Base-by-base conservation (phyloP, 2,329 filamentous ascomycete species). In the Cercospora zeae-maydis region DNA sequence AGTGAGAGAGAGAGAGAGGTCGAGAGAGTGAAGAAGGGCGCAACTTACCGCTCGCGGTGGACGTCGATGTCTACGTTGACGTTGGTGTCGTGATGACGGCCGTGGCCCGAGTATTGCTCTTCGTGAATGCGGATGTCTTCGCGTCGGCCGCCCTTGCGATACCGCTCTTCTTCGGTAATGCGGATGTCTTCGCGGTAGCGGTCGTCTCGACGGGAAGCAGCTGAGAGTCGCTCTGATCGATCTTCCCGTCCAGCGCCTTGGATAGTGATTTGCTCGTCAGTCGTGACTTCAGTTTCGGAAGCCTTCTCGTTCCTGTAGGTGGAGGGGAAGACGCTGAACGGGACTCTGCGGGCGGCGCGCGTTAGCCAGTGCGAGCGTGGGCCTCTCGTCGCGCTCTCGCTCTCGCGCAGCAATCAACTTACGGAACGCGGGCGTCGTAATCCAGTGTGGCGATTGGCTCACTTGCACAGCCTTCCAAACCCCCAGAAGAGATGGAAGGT, bases 321-420 rank as follows among this genome's bases (percentile, higher is more conserved):
- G 82, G 92, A 96, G 85, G 93, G 93, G 88, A 98, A 97, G 90
- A 97, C 90, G 91, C 92, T 97, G 88, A 97, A 96, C 84, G 93
- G 93, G 83, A 98, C 95, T 70, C 71, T 73, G 70, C 6, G 58
- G 54, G 19, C 21, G 7, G 16, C 4, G 19, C 64, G 47, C 63
- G 64, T 58, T 5, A 47, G 54, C n/a, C 33, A 37, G 10, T 54
- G 42, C 24, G 24, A 6, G 24, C 6, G 24, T 6, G 3, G 24
- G 24, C 24, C 16, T 52, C n/a, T 39, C 56, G 33, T 5, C 19
- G 37, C 16, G 16, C 33, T 37, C 11, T 19, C n/a, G 34, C 33
- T 24, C 27, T 27, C 24, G 39, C 16, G 8, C 10, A 37, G 21
- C 6, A 21, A 13, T 9, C 16, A 8, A 67, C 71, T 68, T 61